These are phyloP conservation scores for Triticum urartu DNA, from an alignment of 176 grass and related monocot species.

Conservation along the genomic window DNA sequence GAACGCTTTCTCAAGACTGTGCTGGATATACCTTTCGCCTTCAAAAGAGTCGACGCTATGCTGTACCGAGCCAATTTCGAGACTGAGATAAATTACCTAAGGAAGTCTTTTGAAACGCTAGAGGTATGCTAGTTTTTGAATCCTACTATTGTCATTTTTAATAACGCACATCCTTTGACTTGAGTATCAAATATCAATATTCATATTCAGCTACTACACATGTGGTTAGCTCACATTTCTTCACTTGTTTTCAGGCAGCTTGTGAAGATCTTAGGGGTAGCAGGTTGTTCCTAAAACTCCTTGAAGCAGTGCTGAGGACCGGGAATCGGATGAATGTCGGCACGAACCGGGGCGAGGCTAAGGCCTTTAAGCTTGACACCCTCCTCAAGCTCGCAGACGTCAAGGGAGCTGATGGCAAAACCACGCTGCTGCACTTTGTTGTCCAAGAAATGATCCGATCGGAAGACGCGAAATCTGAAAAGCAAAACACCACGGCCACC, in stretches of 20 bases:
- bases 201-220: not conserved
- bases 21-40: constrained; percentile 94
- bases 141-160: not conserved
- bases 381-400: constrained; percentile 97
- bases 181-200: not conserved
- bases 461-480: constrained; percentile 61
- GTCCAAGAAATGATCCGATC: constrained; percentile 96
- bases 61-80: constrained; percentile 96
- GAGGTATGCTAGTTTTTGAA: constrained; percentile 52
- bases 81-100: constrained; percentile 84
- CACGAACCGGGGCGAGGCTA: constrained; percentile 84
- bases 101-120: constrained; percentile 88
- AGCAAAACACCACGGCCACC: constrained; percentile 42
- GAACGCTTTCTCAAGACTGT: constrained; percentile 86
- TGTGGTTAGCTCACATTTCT: constrained; percentile 8
- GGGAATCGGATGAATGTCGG: constrained; percentile 99
- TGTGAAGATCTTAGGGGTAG: constrained; percentile 92
- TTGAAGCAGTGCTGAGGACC: constrained; percentile 88
- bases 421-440: constrained; percentile 93
- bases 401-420: constrained; percentile 92
- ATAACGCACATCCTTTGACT: not conserved
- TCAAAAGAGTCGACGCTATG: constrained; percentile 98
- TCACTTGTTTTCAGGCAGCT: constrained; percentile 59
- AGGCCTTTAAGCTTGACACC: constrained; percentile 96
- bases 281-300: constrained; percentile 85